Percentiles rank a stretch among this genome's conserved stretches.
Conservation (phyloP, 192 early-diverging fungal species). For the Linderina pennispora region DNA sequence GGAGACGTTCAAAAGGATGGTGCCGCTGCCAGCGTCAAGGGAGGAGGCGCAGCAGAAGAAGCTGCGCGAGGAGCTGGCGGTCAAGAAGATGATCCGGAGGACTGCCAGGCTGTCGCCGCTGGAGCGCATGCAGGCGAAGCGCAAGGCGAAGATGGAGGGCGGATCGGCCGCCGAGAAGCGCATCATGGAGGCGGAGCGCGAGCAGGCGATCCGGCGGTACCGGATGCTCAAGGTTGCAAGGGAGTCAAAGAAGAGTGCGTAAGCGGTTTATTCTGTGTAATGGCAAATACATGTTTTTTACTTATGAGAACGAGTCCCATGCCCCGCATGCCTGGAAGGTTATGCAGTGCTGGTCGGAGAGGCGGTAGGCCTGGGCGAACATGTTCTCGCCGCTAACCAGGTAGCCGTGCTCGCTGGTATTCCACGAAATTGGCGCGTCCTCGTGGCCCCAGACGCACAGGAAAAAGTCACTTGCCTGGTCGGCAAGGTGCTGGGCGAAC, state of each 20-base stretch:
- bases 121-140: constrained; percentile 38
- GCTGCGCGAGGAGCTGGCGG: constrained; percentile 21
- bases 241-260: constrained; percentile 5
- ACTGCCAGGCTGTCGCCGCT: constrained; percentile 35
- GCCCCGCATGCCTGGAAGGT: constrained; percentile 40
- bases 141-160: constrained; percentile 27
- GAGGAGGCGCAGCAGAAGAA: constrained; percentile 20
- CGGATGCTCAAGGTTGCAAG: constrained; percentile 36
- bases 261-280: not conserved
- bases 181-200: constrained; percentile 36
- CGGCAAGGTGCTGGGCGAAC: not conserved
- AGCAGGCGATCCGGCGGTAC: constrained; percentile 37
- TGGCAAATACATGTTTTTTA: not conserved
- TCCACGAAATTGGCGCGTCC: constrained; percentile 36
- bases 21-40: constrained; percentile 30
- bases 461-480: not conserved
- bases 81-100: constrained; percentile 41
- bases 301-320: constrained; percentile 35
- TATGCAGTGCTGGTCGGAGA: constrained; percentile 5
- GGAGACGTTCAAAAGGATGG: constrained; percentile 35
- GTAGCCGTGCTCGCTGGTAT: constrained; percentile 20
- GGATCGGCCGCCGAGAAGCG: constrained; percentile 41
- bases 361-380: constrained; percentile 23
- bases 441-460: constrained; percentile 43
- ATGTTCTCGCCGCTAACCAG: constrained; percentile 34